Base-by-base conservation (phyloP, 805 yeast genomes). In the Ogataea sp. region DNA sequence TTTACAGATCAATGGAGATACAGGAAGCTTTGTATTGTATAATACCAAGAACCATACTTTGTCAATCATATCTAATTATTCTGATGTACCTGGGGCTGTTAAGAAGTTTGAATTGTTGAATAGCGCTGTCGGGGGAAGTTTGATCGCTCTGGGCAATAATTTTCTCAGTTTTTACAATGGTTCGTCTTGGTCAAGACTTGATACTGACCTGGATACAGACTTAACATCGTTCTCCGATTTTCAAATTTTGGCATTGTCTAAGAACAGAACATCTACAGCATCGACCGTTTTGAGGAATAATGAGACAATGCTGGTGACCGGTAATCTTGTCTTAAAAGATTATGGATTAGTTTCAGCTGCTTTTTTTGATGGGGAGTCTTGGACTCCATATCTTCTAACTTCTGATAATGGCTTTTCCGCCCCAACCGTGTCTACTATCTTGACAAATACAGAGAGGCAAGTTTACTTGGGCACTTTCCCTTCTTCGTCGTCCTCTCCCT, bases 341-440 rank as follows among this genome's bases (percentile, higher is more conserved):
- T 77, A 71, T 50, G 93, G 89, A 0, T 52, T 59, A 20, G 76
- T 73, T 3, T 73, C 78, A 30, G 67, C 77, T 21, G 90, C 89
- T 0, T 59, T 74, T 23, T 85, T 58, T 58, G 77, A 85, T 52
- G 88, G 94, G 1, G 46, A 62, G 1, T 37, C 48, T 7, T 87
- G 95, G 95, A 51, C 61, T 24, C 95, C 95, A 11, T 75, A 69
- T 42, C 53, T 76, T 2, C 71, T 72, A 43, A 60, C 83, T 1
- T 57, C 69, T 0, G 40, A 50, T 6, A 53, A 59, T 5, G 36
- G 29, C 18, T 30, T 21, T 17, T 16, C 33, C 4, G 14, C 6
- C 8, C 5, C n/a, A 9, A 10, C 9, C 13, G 21, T 5, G 10
- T 23, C 26, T 18, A 13, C 28, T 23, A 23, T 24, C 15, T n/a